These are phyloP conservation scores for Lasiodiplodia sp. DNA, from an alignment of 2,329 filamentous ascomycete genomes.

Conservation along the genomic window DNA sequence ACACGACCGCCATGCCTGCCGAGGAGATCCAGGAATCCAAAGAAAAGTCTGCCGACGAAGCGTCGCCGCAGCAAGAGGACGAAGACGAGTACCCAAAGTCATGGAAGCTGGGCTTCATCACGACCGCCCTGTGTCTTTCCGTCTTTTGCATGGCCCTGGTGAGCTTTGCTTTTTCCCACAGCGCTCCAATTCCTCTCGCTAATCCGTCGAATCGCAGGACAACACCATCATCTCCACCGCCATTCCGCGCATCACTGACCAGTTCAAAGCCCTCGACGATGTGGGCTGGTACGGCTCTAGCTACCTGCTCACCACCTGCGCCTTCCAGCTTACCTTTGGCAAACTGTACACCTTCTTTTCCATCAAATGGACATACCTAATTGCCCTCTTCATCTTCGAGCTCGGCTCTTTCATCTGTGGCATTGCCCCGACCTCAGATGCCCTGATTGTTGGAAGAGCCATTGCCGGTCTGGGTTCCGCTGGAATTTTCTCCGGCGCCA, in stretches of 20 bases:
- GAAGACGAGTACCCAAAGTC: conserved; percentile 45
- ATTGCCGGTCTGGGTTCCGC: conserved; percentile 59
- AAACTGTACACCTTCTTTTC: conserved; percentile 57
- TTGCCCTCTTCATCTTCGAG: conserved; percentile 58
- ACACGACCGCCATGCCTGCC: conserved; percentile 39
- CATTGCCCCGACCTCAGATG: conserved; percentile 56
- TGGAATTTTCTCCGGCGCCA: conserved; percentile 59
- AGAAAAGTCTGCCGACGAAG: conserved; percentile 30
- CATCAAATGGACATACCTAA: conserved; percentile 57
- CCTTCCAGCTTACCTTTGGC: conserved; percentile 49
- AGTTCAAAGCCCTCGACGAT: conserved; percentile 37
- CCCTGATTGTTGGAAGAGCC: conserved; percentile 60
- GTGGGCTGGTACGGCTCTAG: conserved; percentile 43
- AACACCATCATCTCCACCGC: conserved; percentile 42
- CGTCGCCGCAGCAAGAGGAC: conserved; percentile 37
- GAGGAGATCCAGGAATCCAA: conserved; percentile 11
- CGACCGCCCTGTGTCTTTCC: conserved; percentile 39
- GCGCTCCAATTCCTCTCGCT: conserved; percentile 9
- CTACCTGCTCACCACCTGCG: conserved; percentile 53
- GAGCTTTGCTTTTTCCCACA: conserved; percentile 7
- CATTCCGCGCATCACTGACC: conserved; percentile 41
- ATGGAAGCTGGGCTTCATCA: conserved; percentile 38
- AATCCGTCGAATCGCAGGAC: conserved; percentile 12
- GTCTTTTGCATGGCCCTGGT: conserved; percentile 41
- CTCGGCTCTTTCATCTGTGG: conserved; percentile 61